Evolutionary conservation across 768 basidiomycete species (phyloP).

Genomic region (Gloeostereum incarnatum): DNA sequence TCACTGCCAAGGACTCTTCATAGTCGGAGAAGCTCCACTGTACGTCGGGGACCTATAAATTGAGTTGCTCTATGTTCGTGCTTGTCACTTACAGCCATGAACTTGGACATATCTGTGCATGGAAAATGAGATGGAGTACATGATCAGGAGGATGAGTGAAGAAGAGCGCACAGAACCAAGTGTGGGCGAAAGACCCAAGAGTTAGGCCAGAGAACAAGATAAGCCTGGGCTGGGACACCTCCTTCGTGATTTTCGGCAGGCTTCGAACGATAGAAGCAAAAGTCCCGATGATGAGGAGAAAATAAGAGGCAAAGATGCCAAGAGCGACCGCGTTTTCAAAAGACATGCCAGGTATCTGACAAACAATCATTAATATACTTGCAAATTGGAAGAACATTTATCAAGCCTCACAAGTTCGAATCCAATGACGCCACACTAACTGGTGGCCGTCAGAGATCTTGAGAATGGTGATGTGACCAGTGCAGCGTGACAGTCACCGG

Average conservation of each 20-base stretch:
- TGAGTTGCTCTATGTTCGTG: not conserved
- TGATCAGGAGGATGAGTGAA: not conserved
- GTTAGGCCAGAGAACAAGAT: conserved; percentile 23
- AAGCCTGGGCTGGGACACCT: conserved; percentile 4
- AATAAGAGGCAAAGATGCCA: conserved; percentile 23
- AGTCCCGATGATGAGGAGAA: conserved; percentile 18
- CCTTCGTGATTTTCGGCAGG: not conserved
- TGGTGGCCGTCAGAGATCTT: no score
- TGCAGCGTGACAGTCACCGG: no score
- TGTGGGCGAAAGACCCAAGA: conserved; percentile 26
- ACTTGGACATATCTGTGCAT: conserved; percentile 33
- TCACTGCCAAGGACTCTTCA: conserved; percentile 14
- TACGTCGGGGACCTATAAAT: not conserved
- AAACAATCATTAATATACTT: no score
- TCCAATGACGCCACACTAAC: no score
- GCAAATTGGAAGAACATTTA: no score
- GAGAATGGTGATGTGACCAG: no score
- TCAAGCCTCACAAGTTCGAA: no score
- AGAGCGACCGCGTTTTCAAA: no score
- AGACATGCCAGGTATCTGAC: no score
- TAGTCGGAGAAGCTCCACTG: conserved; percentile 50
- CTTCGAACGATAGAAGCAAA: conserved; percentile 18
- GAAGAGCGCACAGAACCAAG: conserved; percentile 35
- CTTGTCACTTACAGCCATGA: conserved; percentile 31
- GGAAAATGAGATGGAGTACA: not conserved